Evolutionary conservation across 768 basidiomycete genomes (phyloP).

Genomic region (Kwoniella europaea): DNA sequence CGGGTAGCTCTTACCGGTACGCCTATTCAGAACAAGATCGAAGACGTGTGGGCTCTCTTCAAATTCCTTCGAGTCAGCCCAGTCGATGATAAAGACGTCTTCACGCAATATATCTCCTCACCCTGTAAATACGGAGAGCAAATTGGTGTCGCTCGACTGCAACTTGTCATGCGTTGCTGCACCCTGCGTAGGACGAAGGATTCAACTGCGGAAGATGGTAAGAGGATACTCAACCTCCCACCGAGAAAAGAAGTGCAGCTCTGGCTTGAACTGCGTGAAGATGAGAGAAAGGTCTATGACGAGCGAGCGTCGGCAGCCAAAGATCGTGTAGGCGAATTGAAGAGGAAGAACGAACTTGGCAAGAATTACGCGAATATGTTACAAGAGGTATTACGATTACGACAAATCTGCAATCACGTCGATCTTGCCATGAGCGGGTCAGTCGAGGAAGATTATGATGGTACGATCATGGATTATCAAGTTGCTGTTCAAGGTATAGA

Average conservation of each 20-base stretch:
- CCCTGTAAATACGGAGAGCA: conserved; percentile 86
- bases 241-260: conserved; percentile 87
- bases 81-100: conserved; percentile 87
- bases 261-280: conserved; percentile 77
- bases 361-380: conserved; percentile 98
- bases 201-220: conserved; percentile 76
- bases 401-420: conserved; percentile 98
- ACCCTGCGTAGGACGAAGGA: conserved; percentile 97
- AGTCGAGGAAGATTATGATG: conserved; percentile 62
- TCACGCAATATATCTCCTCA: conserved; percentile 90
- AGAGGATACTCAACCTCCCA: conserved; percentile 83
- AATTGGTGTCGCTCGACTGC: conserved; percentile 87
- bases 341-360: conserved; percentile 88
- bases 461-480: conserved; percentile 67
- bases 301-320: conserved; percentile 87
- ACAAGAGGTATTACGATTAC: conserved; percentile 91
- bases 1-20: conserved; percentile 96
- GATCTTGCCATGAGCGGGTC: conserved; percentile 61
- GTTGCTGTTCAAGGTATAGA: conserved; percentile 76
- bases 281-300: conserved; percentile 85
- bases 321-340: conserved; percentile 85
- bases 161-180: conserved; percentile 95
- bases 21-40: conserved; percentile 97
- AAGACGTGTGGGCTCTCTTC: conserved; percentile 95
- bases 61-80: conserved; percentile 92